These are phyloP conservation scores for Meredithiella fracta DNA, from an alignment of 2,329 filamentous ascomycete genomes.

Conservation along the genomic window DNA sequence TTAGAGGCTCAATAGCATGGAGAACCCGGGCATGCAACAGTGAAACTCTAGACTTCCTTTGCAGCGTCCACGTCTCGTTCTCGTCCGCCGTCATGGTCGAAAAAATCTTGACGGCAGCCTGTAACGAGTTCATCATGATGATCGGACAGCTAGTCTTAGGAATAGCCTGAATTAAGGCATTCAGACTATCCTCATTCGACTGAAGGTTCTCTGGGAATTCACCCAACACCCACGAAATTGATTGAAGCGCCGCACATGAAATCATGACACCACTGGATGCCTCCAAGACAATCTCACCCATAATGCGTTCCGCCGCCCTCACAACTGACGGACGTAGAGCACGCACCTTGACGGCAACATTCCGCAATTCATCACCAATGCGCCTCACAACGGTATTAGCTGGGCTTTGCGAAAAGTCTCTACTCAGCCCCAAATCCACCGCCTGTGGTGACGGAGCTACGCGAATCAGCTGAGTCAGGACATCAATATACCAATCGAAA, in stretches of 20 bases:
- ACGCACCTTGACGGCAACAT: slow-evolving; percentile 79
- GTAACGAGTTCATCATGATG: slow-evolving; percentile 62
- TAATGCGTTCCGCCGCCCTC: slow-evolving; percentile 63
- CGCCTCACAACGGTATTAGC: slow-evolving; percentile 19
- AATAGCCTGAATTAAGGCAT: slow-evolving; percentile 53
- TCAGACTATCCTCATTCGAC: slow-evolving; percentile 55
- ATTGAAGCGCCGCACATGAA: slow-evolving; percentile 51
- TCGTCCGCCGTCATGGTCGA: slow-evolving; percentile 51
- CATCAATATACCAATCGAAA: slow-evolving; percentile 95
- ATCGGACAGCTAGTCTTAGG: slow-evolving; percentile 38
- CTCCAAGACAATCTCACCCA: slow-evolving; percentile 39
- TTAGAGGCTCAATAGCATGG: slow-evolving; percentile 63
- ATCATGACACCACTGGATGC: slow-evolving; percentile 38
- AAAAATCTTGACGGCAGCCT: slow-evolving; percentile 76
- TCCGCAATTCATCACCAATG: slow-evolving; percentile 75
- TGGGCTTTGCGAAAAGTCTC: slow-evolving; percentile 18
- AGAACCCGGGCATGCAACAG: slow-evolving; percentile 69
- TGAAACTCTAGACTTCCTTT: slow-evolving; percentile 56
- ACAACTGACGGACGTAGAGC: slow-evolving; percentile 68
- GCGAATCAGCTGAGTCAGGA: slow-evolving; percentile 70
- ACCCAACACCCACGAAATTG: slow-evolving; percentile 71
- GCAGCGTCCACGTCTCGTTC: slow-evolving; percentile 49
- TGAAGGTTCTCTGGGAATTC: slow-evolving; percentile 66
- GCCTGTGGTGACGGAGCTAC: slow-evolving; percentile 39
- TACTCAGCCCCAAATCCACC: slow-evolving; percentile 19